Conservation (phyloP, 2,329 filamentous ascomycete species). For the Xylariaceae sp. region DNA sequence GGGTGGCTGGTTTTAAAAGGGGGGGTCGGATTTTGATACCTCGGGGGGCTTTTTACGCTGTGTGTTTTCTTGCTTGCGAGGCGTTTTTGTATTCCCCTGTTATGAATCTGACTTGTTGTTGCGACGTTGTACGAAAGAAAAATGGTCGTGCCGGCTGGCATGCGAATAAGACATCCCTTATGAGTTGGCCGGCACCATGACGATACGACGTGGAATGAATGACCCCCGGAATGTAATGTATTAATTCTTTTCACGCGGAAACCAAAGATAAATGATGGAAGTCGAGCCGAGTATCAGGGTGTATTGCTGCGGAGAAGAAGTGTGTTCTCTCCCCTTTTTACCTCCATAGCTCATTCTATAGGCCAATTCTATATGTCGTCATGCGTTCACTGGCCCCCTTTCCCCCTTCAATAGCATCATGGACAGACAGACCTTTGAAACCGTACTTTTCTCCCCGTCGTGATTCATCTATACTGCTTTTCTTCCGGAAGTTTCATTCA, state of each 20-base stretch:
- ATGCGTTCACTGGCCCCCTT: not conserved
- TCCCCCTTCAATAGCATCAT: not conserved
- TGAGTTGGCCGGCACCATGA: not conserved
- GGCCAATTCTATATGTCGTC: not conserved
- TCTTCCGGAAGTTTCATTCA: too few relatives aligned
- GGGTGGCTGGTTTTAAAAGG: too few relatives aligned
- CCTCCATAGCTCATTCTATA: conserved; percentile 2
- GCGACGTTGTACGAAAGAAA: conserved; percentile 4
- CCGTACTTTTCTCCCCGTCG: too few relatives aligned
- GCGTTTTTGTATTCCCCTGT: conserved; percentile 12
- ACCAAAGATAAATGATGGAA: not conserved
- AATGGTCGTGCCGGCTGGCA: not conserved
- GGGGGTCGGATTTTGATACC: too few relatives aligned
- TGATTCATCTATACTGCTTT: too few relatives aligned
- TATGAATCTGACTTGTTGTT: conserved; percentile 1
- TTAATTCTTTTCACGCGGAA: not conserved
- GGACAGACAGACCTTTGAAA: not conserved
- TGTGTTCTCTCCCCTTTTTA: too few relatives aligned
- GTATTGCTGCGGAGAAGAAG: not conserved
- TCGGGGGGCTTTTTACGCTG: conserved; percentile 8
- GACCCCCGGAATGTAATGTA: not conserved
- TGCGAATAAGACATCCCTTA: not conserved
- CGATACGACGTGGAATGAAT: not conserved
- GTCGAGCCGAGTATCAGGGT: not conserved
- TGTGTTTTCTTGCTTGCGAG: not conserved